phyloP scores from a whole-genome alignment of 371 early-diverging fungal species.

The Vavraia culicis region DNA sequence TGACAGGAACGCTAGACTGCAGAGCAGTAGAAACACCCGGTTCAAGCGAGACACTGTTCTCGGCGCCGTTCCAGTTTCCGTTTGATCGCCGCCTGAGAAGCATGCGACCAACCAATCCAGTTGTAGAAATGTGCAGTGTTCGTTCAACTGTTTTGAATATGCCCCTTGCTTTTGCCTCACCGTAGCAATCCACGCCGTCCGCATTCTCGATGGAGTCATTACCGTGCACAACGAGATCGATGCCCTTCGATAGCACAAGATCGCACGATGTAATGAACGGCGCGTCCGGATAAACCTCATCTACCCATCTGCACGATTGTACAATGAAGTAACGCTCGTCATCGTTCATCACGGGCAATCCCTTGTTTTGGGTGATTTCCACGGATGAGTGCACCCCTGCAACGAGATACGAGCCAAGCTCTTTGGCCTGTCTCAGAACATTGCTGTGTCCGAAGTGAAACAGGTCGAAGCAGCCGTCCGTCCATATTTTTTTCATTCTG shows the following conservation, averaged over 20 bases:
- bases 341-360: slow-evolving; percentile 75
- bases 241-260: slow-evolving; percentile 54
- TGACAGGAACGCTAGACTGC: no score
- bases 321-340: slow-evolving; percentile 73
- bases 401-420: slow-evolving; percentile 67
- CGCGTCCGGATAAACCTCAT: slow-evolving; percentile 65
- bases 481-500: background rate
- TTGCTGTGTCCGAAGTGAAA: slow-evolving; percentile 83
- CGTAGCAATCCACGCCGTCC: slow-evolving; percentile 77
- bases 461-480: slow-evolving; percentile 80
- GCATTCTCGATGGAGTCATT: slow-evolving; percentile 75
- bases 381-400: slow-evolving; percentile 79
- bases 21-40: no score
- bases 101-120: slow-evolving; percentile 79
- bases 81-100: slow-evolving; percentile 44
- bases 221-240: slow-evolving; percentile 74
- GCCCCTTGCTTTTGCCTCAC: slow-evolving; percentile 54
- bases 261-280: slow-evolving; percentile 70
- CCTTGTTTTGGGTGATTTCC: slow-evolving; percentile 68
- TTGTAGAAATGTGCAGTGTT: slow-evolving; percentile 69
- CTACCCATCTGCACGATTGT: slow-evolving; percentile 78
- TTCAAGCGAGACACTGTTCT: background rate
- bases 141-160: slow-evolving; percentile 57
- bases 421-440: slow-evolving; percentile 61
- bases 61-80: background rate